Percentiles rank a stretch among this genome's conserved stretches.
phyloP scores from a whole-genome alignment of 495 filamentous ascomycete genomes.

The Aspergillus leporis region DNA sequence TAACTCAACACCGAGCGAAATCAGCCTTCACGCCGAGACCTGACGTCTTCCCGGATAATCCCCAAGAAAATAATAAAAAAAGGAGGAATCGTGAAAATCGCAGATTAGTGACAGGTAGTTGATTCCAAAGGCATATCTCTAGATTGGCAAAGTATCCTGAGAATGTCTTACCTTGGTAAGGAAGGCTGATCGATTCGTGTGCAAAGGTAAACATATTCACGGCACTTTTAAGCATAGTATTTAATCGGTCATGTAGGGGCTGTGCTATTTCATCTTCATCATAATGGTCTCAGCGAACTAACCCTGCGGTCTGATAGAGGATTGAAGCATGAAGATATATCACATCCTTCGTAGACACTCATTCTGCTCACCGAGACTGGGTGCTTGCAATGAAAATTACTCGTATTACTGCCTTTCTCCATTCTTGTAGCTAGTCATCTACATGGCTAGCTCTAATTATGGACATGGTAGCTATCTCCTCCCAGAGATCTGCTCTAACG shows the following conservation, averaged over 20 bases:
- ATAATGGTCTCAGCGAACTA: conserved; percentile 41
- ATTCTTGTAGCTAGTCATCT: conserved; percentile 32
- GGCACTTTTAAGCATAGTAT: not conserved
- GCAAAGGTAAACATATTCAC: conserved; percentile 1
- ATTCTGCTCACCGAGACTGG: conserved; percentile 14
- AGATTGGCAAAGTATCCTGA: conserved; percentile 16
- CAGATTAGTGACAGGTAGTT: too few relatives aligned
- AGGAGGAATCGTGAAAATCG: too few relatives aligned
- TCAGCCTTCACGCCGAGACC: too few relatives aligned
- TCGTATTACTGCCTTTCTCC: conserved; percentile 31
- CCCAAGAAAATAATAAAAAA: too few relatives aligned
- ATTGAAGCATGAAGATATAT: conserved; percentile 36
- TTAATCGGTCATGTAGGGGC: conserved; percentile 5
- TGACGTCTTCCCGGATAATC: too few relatives aligned
- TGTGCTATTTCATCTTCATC: conserved; percentile 14
- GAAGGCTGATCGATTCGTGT: conserved; percentile 9
- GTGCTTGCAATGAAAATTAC: conserved; percentile 8
- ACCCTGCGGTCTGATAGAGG: conserved; percentile 43
- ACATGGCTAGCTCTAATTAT: conserved; percentile 37
- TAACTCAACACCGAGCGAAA: too few relatives aligned
- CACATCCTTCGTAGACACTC: conserved; percentile 34
- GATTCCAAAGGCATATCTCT: too few relatives aligned
- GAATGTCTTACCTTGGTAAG: conserved; percentile 13
- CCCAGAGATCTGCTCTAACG: conserved; percentile 34
- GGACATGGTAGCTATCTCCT: conserved; percentile 35